Evolutionary conservation across 116 monocot genomes (phyloP).

Genomic region (Trichopus zeylanicus): DNA sequence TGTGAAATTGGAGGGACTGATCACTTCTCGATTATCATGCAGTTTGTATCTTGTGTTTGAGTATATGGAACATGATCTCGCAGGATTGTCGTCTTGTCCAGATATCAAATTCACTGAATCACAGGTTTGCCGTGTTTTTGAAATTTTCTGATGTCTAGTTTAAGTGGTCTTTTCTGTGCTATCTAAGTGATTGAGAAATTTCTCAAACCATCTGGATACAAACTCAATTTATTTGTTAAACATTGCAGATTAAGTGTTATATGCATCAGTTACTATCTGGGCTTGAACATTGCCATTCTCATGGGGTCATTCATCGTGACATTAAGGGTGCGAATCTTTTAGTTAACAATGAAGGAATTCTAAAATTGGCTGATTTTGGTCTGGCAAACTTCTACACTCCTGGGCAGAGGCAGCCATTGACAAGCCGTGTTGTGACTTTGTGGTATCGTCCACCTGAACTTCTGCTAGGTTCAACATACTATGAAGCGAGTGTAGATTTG

Average conservation of each 20-base stretch:
- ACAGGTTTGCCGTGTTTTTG: constrained; percentile 49
- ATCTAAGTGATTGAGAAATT: background rate
- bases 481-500: constrained; percentile 76
- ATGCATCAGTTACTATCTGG: constrained; percentile 86
- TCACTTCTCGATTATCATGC: constrained; percentile 61
- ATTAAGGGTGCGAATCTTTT: constrained; percentile 94
- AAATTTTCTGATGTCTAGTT: background rate
- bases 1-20: constrained; percentile 73
- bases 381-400: constrained; percentile 58
- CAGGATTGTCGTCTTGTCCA: constrained; percentile 61
- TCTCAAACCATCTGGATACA: no score
- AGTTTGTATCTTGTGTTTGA: constrained; percentile 93
- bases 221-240: no score
- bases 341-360: constrained; percentile 71
- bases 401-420: constrained; percentile 52
- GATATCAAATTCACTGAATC: constrained; percentile 72
- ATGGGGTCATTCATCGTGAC: constrained; percentile 82
- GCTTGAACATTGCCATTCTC: constrained; percentile 81
- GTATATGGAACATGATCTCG: constrained; percentile 98
- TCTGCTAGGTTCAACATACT: constrained; percentile 81
- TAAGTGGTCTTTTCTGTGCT: background rate
- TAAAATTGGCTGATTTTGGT: constrained; percentile 91
- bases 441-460: constrained; percentile 99
- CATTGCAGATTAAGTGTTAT: constrained; percentile 76
- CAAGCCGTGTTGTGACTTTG: constrained; percentile 92